Evolutionary conservation across 257 asterid species (phyloP), one percentile per base, ranked within the genome.

Genomic region (Lycium barbarum): DNA sequence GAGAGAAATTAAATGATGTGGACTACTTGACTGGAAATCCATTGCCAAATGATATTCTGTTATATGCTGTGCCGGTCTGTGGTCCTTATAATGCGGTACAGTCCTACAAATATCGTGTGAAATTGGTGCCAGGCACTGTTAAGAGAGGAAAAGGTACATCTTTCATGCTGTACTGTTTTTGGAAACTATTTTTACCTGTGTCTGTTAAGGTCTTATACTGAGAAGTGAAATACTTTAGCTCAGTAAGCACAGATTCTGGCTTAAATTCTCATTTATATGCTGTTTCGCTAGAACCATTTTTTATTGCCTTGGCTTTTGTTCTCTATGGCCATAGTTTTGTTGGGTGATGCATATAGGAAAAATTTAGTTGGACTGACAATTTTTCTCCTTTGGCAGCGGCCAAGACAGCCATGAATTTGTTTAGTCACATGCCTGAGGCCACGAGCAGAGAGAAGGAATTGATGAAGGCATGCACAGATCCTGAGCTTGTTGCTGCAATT

Each of bases 391-490:
- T 51, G 86, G 88, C 97, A 96, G 99, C 99, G 90, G 99, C 96
- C 18, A 96, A 96, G 89, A 92, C 94, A 2, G 95, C 97, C 36
- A 93, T 95, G 95, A 93, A 90, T 89, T 90, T 95, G 91, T 96
- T 95, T 78, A 84, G 92, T 84, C 98, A 93, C 88, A 91, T 92
- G 91, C 80, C 92, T 0, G 99, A 94, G 86, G 92, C 99, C 20
- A 87, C 95, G 35, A 87, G 70, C 71, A 90, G 99, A 87, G 99
- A 96, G 89, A 96, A 93, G 91, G 99, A 96, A 89, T 62, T 96
- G 86, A 96, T 96, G 98, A 96, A 96, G 93, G 98, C 95, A 11
- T 94, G 98, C 92, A 94, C 99, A n/a, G 99, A 96, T 85, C 94
- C 98, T 43, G 99, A 96, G 88, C 98, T 96, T 54, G 94, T 93